A percentile compares a stretch with the other conserved stretches of the same genome.
Evolutionary conservation across 176 grass and related monocot species (phyloP).

Genomic region (Tillandsia leiboldiana): DNA sequence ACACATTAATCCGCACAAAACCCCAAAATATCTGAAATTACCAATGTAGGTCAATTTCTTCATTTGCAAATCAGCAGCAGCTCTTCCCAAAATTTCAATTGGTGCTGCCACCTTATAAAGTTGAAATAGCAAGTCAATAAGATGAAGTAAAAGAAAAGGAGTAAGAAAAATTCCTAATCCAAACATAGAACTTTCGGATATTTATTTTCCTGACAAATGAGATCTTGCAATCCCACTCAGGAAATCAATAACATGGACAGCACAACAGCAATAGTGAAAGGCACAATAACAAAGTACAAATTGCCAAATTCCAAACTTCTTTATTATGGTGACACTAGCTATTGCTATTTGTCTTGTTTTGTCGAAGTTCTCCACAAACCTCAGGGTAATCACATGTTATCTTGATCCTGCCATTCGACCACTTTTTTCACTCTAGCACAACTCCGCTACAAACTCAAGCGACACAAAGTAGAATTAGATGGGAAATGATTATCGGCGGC

Average conservation of each 20-base stretch:
- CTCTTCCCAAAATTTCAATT: conserved; percentile 58
- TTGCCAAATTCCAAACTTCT: background rate
- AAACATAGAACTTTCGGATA: background rate
- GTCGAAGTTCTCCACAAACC: background rate
- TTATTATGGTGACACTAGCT: background rate
- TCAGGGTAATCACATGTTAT: too few relatives aligned
- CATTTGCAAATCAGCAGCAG: conserved; percentile 75
- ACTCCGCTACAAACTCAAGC: too few relatives aligned
- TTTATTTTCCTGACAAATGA: background rate
- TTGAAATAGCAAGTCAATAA: conserved; percentile 15
- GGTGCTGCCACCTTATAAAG: conserved; percentile 63
- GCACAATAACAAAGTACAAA: background rate
- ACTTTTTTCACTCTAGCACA: too few relatives aligned
- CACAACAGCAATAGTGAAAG: background rate
- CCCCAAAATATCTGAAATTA: conserved; percentile 19
- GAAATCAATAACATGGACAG: background rate
- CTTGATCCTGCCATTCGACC: too few relatives aligned
- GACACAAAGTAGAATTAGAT: too few relatives aligned
- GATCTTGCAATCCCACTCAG: background rate
- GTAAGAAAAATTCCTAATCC: background rate
- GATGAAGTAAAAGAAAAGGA: background rate
- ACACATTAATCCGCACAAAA: conserved; percentile 1
- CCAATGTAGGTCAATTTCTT: conserved; percentile 87
- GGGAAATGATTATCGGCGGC: too few relatives aligned
- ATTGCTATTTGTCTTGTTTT: background rate